Evolutionary conservation across 768 basidiomycete species (phyloP), one percentile per base, ranked within the genome.

Genomic region (Xerocomus potaroensis): DNA sequence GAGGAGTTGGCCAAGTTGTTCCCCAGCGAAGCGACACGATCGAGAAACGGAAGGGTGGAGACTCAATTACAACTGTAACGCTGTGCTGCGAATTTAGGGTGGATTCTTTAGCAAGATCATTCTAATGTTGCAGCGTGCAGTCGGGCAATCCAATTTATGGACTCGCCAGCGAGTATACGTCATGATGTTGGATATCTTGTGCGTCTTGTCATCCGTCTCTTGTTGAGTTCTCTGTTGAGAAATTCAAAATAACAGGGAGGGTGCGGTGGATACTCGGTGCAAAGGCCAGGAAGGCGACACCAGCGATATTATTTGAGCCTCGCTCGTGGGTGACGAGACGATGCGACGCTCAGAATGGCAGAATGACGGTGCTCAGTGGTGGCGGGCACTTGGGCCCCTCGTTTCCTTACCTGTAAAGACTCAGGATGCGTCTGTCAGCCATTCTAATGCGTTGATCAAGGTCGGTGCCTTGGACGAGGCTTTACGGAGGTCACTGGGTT

Each of bases 291-390:
- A 95, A 66, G 84, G 86, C 47, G 84, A 85, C 27, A 92, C 98
- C 54, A 87, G 97, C 51, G 70, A 79, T 3, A 83, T 94, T 54
- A 85, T 97, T 24, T 83, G 93, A 9, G 67, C 73, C 3, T 87
- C 91, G 0, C 75, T 98, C 14, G 92, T 98, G 19, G 95, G 98
- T 58, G 84, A 88, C 50, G n/a, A n/a, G n/a, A n/a, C n/a, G 86
- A 92, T 58, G 71, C 85, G 16, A 79, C 78, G 34, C 95, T 98
- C 16, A 83, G 95, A 33, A 70, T 86, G 4, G 94, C 95, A 0
- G 95, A 0, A 95, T 98, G 80, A 83, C 93, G 3, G 81, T 86
- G 8, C 98, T 97, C 83, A 98, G 98, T 60, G 91, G 89, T n/a
- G n/a, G n/a, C 83, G 85, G 5, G 96, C 95, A 2, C 72, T 98